Conservation (phyloP, 352 stramenopile species). For the Globisporangium orthogonon region DNA sequence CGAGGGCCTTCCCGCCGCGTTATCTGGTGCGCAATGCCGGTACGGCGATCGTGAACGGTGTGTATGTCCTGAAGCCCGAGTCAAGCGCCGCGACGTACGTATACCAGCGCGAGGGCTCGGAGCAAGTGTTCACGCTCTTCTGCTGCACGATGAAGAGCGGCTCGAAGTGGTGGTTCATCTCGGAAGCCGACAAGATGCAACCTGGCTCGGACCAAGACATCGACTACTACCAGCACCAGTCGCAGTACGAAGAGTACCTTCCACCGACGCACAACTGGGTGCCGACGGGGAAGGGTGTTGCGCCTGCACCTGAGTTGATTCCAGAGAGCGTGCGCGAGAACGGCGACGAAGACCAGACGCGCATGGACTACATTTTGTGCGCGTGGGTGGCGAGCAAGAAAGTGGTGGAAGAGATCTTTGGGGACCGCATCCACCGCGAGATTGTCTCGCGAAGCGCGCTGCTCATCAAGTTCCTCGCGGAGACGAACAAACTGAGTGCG, state of each 20-base stretch:
- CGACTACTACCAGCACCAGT: conserved; percentile 99
- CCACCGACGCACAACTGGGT: conserved; percentile 90
- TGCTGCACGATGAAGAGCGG: conserved; percentile 97
- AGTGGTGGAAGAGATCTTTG: conserved; percentile 84
- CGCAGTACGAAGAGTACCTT: conserved; percentile 89
- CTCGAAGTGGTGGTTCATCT: conserved; percentile 99
- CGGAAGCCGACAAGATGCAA: conserved; percentile 94
- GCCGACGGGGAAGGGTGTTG: conserved; percentile 63
- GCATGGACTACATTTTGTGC: conserved; percentile 71
- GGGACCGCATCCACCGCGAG: conserved; percentile 84
- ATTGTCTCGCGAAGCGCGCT: conserved; percentile 78
- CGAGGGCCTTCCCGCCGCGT: conserved; percentile 76
- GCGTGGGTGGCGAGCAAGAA: conserved; percentile 66
- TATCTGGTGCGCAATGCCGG: conserved; percentile 91
- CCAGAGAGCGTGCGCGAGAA: conserved; percentile 56
- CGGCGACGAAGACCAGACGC: conserved; percentile 31
- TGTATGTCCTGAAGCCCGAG: conserved; percentile 85
- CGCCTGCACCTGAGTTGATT: conserved; percentile 62
- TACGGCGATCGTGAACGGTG: conserved; percentile 88
- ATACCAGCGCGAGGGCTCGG: conserved; percentile 59
- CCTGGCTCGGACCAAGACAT: conserved; percentile 97
- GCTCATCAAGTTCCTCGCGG: conserved; percentile 81
- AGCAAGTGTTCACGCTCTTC: conserved; percentile 91
- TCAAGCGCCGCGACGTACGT: conserved; percentile 67
- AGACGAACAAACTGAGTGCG: conserved; percentile 69